phyloP scores from a whole-genome alignment of 768 basidiomycete species.

The Amanita pseudoporphyria region DNA sequence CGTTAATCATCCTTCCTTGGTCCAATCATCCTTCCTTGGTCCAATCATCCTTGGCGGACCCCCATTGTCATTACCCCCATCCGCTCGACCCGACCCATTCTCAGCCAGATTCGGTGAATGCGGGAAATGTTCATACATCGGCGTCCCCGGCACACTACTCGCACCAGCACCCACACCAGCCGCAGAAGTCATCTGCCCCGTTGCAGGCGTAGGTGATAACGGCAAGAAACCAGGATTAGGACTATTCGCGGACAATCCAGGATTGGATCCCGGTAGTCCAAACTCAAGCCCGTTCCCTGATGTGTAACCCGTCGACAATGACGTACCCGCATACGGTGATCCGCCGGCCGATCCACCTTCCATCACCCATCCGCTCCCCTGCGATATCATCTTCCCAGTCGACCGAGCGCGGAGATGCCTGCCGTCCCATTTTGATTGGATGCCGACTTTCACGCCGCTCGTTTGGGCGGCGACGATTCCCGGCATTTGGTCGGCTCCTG shows the following conservation, averaged over 20 bases:
- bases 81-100: slow-evolving; percentile 17
- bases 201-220: background rate
- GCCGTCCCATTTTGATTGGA: slow-evolving; percentile 63
- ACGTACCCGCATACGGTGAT: slow-evolving; percentile 24
- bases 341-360: slow-evolving; percentile 30
- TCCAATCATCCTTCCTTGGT: no score
- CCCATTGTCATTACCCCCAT: slow-evolving; percentile 10
- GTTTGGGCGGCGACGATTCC: slow-evolving; percentile 60
- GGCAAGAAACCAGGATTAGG: no score
- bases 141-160: slow-evolving; percentile 9
- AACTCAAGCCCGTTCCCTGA: no score
- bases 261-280: no score
- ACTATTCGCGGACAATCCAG: no score
- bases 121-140: slow-evolving; percentile 19
- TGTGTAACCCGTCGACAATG: slow-evolving; percentile 18
- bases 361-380: slow-evolving; percentile 51
- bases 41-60: background rate
- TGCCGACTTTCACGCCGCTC: slow-evolving; percentile 38
- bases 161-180: background rate
- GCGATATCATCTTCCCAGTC: slow-evolving; percentile 36
- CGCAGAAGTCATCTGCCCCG: background rate
- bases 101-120: slow-evolving; percentile 23
- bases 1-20: slow-evolving; percentile 4
- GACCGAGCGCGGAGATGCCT: slow-evolving; percentile 51
- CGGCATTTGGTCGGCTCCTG: slow-evolving; percentile 35